Percentiles rank a stretch among this genome's conserved stretches.
Conservation (phyloP, 2,329 filamentous ascomycete genomes). For the Ceratocystis cacaofunesta region DNA sequence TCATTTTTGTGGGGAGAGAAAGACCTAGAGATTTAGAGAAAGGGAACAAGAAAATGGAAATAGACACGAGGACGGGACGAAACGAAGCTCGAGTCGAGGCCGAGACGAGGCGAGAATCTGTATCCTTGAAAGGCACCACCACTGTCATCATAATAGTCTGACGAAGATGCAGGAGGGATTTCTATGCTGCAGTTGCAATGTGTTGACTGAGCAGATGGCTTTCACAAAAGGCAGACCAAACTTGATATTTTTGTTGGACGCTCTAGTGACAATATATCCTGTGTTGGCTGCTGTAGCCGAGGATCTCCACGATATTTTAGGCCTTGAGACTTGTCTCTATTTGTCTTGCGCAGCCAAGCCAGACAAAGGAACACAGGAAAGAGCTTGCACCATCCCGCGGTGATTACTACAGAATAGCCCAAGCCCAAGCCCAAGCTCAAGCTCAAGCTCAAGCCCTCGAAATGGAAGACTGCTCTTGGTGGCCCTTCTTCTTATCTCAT, state of each 20-base stretch:
- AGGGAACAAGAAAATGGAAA: background rate
- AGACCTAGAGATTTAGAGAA: background rate
- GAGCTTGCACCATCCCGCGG: no score
- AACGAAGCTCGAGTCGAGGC: constrained; percentile 9
- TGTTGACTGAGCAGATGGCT: no score
- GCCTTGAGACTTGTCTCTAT: background rate
- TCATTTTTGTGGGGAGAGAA: background rate
- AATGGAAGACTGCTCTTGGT: background rate
- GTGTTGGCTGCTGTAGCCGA: background rate
- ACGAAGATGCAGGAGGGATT: no score
- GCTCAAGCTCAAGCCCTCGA: no score
- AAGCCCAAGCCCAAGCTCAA: no score
- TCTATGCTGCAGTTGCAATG: no score
- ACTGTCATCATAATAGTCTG: no score
- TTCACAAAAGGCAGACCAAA: no score
- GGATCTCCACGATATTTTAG: background rate
- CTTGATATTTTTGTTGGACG: no score
- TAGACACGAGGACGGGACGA: constrained; percentile 7
- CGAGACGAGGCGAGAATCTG: constrained; percentile 10
- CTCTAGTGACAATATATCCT: background rate
- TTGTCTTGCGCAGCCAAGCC: background rate
- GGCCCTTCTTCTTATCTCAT: background rate
- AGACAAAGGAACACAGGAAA: background rate
- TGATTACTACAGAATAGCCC: no score
- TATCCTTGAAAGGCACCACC: constrained; percentile 4